Evolutionary conservation across 192 early-diverging fungal species (phyloP), one percentile per base, ranked within the genome.

Genomic region (Pilaira anomala): DNA sequence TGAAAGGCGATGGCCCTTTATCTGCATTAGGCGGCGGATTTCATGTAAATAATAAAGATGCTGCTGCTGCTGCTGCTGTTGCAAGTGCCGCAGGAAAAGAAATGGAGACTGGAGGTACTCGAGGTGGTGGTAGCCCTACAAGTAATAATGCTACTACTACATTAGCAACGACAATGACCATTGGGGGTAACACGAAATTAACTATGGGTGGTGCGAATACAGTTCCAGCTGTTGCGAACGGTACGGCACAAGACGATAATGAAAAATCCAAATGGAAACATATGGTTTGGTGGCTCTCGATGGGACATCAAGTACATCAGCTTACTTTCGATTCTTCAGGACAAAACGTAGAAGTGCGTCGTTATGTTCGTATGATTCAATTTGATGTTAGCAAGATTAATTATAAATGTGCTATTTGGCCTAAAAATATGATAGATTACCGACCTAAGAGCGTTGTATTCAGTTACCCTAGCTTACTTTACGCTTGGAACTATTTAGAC

Each of bases 401-500:
- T 12, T 98, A 97, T 77, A 75, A 76, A 22, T 95, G 87, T 76
- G 81, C 79, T 12, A 84, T 98, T 39, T 97, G 95, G 94, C 87
- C 91, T 25, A 92, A 87, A 67, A 76, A 89, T 64, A 74, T 79
- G 42, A 50, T 67, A 14, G 76, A 70, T 3, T 98, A 95, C 68
- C 42, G 70, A 48, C 65, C 75, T 1, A 72, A 85, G 28, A 65
- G 59, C 0, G 72, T 90, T 13, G 74, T 63, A 0, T 98, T 98
- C 60, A 57, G 63, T 5, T 97, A 98, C 73, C 88, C 97, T 14
- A 72, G 72, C 11, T 63, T 90, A 19, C 79, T 86, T 44, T 94
- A 95, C 72, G 88, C 90, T 33, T 98, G 97, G 97, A 98, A 97
- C 65, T 91, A 88, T 44, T 77, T 97, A 25, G 97, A 98, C 73